Conservation (phyloP, 2,329 filamentous ascomycete genomes). For the Ustulina deusta region DNA sequence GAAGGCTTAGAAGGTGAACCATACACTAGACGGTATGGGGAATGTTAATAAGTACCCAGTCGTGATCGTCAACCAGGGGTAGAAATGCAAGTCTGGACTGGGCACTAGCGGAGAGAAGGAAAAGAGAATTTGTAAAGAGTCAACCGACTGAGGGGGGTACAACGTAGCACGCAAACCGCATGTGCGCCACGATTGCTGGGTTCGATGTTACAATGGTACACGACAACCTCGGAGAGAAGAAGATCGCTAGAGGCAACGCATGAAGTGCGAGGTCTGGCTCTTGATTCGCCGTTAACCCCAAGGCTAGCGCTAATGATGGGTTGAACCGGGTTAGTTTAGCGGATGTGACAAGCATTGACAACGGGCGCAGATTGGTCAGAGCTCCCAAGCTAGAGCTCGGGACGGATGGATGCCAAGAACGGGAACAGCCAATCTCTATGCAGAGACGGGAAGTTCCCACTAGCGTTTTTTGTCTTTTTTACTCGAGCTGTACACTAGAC, state of each 20-base stretch:
- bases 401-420: slow-evolving; percentile 39
- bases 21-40: slow-evolving; percentile 36
- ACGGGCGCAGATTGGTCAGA: slow-evolving; percentile 46
- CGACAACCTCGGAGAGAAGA: not conserved
- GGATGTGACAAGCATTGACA: slow-evolving; percentile 46
- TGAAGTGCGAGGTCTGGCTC: slow-evolving; percentile 23
- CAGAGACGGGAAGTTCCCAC: slow-evolving; percentile 48
- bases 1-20: slow-evolving; percentile 28
- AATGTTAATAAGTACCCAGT: slow-evolving; percentile 11
- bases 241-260: slow-evolving; percentile 26
- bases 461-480: slow-evolving; percentile 43
- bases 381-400: slow-evolving; percentile 44
- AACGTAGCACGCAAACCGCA: slow-evolving; percentile 38
- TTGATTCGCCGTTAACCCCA: slow-evolving; percentile 44
- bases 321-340: slow-evolving; percentile 46
- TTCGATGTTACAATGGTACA: slow-evolving; percentile 17
- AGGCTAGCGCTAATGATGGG: slow-evolving; percentile 47
- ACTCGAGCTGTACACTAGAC: slow-evolving; percentile 6
- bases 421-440: slow-evolving; percentile 48
- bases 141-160: slow-evolving; percentile 19
- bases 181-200: slow-evolving; percentile 21
- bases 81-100: slow-evolving; percentile 34
- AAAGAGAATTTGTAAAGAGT: slow-evolving; percentile 33
- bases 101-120: slow-evolving; percentile 25
- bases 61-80: slow-evolving; percentile 37